Conservation (phyloP, 192 early-diverging fungal species). For the Entomortierella beljakovae region DNA sequence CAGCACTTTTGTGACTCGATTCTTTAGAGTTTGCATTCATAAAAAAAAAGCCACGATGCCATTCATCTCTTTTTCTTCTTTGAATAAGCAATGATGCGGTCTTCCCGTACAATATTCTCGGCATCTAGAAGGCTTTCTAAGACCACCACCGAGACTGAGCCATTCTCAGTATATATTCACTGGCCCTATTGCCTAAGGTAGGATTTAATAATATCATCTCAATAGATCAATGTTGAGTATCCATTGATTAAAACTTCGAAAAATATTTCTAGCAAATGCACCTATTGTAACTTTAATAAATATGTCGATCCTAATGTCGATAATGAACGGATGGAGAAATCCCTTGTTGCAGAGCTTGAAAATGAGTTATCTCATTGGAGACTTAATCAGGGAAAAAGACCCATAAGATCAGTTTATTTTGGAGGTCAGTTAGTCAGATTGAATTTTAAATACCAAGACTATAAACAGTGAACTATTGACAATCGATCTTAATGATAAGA, state of each 20-base stretch:
- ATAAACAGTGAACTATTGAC: no score
- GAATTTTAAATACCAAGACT: no score
- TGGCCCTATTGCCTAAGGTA: conserved; percentile 71
- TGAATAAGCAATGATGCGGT: background rate
- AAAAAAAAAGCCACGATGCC: background rate
- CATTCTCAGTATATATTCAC: conserved; percentile 65
- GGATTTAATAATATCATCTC: background rate
- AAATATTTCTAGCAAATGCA: conserved; percentile 57
- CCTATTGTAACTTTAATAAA: conserved; percentile 71
- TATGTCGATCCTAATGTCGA: conserved; percentile 61
- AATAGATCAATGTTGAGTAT: background rate
- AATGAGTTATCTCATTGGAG: conserved; percentile 47
- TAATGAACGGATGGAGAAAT: conserved; percentile 55
- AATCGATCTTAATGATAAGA: no score
- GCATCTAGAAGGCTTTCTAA: background rate
- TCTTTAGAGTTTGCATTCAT: no score
- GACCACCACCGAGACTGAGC: conserved; percentile 3
- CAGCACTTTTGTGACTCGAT: no score
- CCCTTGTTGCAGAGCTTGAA: conserved; percentile 54
- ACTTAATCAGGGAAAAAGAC: conserved; percentile 31
- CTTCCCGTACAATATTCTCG: background rate
- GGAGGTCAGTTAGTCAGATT: conserved; percentile 56
- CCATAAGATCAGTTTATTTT: conserved; percentile 63
- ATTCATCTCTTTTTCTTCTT: background rate
- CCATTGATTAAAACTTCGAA: background rate